Evolutionary conservation across 441 rosid genomes (phyloP), one percentile per base, ranked within the genome.

Genomic region (Isatis lusitanica): DNA sequence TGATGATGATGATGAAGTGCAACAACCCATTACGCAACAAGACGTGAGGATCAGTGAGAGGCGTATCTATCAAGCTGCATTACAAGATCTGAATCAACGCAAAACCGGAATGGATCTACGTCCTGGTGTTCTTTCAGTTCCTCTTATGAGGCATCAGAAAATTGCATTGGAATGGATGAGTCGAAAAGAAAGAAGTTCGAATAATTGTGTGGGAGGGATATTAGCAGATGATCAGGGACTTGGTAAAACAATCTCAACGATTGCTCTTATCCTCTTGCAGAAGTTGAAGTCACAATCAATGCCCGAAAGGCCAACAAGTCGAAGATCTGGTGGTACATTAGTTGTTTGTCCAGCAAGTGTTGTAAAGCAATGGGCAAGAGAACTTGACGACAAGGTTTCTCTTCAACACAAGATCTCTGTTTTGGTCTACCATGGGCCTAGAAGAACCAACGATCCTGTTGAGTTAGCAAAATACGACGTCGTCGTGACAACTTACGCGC

Each of bases 91-190:
- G 58, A 83, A 81, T 81, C 96, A 89, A 79, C 94, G 90, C 71
- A 88, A 88, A 78, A 26, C 77, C 53, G 96, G 87, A 83, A 88
- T 76, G 61, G 65, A 43, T 65, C 70, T 84, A 47, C 96, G 94
- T 46, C 87, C 82, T 36, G 97, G 94, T 70, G 86, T 90, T 69
- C 76, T 92, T 79, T 79, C 93, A 43, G 89, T 92, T 71, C 73
- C 91, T 81, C 91, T 92, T 59, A 77, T 92, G 52, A 85, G 89
- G 70, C 98, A 92, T 80, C 96, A 92, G 98, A 92, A 86, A 79
- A 92, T 90, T 83, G 97, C 98, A 66, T 78, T 92, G 87, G 85
- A 88, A 16, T 92, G 98, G 98, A 92, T 87, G 97, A 83, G 84
- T 74, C 91, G 85, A 56, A 90, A 85, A 83, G 97, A 92, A 28